Base-by-base conservation (phyloP, 73 alveolate species). In the Paramecium bursaria region DNA sequence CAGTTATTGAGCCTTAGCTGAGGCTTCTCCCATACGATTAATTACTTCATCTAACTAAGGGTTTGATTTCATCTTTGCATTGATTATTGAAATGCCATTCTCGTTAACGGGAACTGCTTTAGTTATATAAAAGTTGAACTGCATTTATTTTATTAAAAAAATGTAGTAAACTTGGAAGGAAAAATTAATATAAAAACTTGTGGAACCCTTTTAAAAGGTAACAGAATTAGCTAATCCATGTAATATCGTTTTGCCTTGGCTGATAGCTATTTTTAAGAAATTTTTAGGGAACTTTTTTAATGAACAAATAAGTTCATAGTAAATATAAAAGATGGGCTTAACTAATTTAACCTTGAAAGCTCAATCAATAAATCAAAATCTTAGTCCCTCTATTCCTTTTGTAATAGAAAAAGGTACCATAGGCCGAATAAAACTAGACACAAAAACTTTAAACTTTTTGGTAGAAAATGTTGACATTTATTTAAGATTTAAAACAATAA, bases 11-110 rank as follows among this genome's bases (percentile, higher is more conserved):
- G 82, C 53, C 82, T 67, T 39, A n/a, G 82, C 82, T 25, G 82
- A 67, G 19, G 82, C 82, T 42, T 67, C 82, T 11, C 82, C 82
- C 82, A 67, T 67, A 2, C 27, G n/a, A 19, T 44, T 39, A 67
- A 67, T 31, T 6, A 67, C 55, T 42, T 67, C 82, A 67, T 67
- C 82, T 21, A 67, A 33, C 27, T 67, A 67, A 11, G 82, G 82
- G 27, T 42, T 67, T 11, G 60, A 57, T 42, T 39, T 31, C 21
- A 39, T 21, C 10, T 14, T 3, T 42, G 60, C 82, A 35, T 42
- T 42, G 42, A 67, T 31, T 9, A 67, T 67, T 1, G 46, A 39
- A 35, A 67, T 33, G 22, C 82, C 82, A 19, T 67, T 67, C 44
- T 67, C 82, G 44, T 67, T 67, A 31, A 67, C 82, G 33, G 82